phyloP scores from a whole-genome alignment of 1,284 basidiomycete genomes.

The Rhizoctonia solani region DNA sequence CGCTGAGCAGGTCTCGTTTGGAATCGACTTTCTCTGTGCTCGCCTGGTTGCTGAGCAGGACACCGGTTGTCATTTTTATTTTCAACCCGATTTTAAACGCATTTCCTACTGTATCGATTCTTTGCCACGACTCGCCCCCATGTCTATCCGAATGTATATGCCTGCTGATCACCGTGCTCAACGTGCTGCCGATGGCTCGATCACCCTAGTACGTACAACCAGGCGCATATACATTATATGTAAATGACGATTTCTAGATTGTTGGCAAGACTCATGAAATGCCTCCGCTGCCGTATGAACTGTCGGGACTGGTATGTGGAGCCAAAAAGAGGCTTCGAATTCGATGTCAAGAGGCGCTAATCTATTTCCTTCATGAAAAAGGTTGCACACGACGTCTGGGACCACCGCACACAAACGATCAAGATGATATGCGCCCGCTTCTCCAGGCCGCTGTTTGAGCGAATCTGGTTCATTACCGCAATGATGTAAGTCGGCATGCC shows the following conservation, averaged over 20 bases:
- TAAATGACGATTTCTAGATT: background rate
- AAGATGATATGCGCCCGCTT: constrained; percentile 20
- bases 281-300: constrained; percentile 22
- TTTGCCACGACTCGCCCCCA: background rate
- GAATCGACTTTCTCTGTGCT: background rate
- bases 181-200: constrained; percentile 7
- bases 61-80: constrained; percentile 27
- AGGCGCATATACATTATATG: background rate
- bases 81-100: too few species aligned
- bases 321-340: too few species aligned
- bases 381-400: constrained; percentile 18
- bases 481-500: constrained; percentile 34
- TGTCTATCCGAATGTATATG: constrained; percentile 29
- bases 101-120: background rate
- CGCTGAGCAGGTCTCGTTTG: background rate
- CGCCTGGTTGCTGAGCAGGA: constrained; percentile 29
- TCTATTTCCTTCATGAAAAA: too few species aligned
- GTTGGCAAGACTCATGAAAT: constrained; percentile 21
- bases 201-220: constrained; percentile 11
- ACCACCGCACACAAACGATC: constrained; percentile 13
- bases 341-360: too few species aligned
- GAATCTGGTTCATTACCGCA: constrained; percentile 3
- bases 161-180: constrained; percentile 6
- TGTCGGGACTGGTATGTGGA: constrained; percentile 15
- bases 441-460: constrained; percentile 16